Conservation (phyloP, 495 filamentous ascomycete species). For the Penicillium angulare region DNA sequence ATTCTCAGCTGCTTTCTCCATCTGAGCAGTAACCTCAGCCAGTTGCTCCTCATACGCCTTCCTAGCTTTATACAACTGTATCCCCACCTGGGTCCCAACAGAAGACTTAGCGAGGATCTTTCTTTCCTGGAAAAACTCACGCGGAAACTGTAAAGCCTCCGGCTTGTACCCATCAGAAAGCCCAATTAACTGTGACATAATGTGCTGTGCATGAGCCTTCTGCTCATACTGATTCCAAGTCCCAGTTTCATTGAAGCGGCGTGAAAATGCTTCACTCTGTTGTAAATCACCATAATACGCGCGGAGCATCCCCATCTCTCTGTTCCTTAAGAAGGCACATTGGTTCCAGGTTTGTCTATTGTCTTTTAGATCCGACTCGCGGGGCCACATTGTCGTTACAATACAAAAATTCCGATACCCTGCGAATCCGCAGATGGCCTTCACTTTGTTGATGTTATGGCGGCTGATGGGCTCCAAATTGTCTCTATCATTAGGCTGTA, state of each 20-base stretch:
- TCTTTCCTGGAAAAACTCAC: background rate
- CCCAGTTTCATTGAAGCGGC: background rate
- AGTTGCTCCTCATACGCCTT: no score
- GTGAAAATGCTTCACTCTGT: background rate
- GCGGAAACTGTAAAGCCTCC: background rate
- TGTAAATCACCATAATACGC: background rate
- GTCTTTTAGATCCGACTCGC: background rate
- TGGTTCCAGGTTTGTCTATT: background rate
- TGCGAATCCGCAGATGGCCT: background rate
- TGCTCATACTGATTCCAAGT: background rate
- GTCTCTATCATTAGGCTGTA: slow-evolving; percentile 9
- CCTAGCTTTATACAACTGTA: background rate
- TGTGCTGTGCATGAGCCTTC: background rate
- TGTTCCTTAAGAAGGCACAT: background rate
- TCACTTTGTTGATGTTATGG: slow-evolving; percentile 6
- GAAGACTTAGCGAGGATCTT: background rate
- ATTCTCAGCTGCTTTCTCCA: no score
- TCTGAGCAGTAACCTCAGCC: no score
- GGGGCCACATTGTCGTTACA: background rate
- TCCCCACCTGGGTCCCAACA: background rate
- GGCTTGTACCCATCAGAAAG: background rate
- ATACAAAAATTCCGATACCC: background rate
- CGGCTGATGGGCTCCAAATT: background rate
- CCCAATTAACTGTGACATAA: background rate
- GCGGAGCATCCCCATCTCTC: background rate